Evolutionary conservation across 2,329 filamentous ascomycete species (phyloP).

Genomic region (Talaromyces sp.): DNA sequence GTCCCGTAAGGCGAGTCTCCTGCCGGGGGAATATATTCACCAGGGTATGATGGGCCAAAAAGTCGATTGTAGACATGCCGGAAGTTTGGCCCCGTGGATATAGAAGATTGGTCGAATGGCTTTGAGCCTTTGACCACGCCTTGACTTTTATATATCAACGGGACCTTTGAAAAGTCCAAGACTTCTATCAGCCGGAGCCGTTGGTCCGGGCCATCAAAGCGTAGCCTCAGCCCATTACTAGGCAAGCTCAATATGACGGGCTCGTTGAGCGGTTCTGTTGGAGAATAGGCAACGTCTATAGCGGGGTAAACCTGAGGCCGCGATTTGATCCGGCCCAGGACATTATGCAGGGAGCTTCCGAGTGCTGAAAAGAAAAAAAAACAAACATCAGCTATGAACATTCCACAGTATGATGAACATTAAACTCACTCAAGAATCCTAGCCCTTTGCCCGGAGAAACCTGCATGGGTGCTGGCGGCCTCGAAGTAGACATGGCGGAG

Average conservation of each 20-base stretch:
- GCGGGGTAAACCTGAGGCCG: slow-evolving; percentile 77
- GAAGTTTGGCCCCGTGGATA: slow-evolving; percentile 64
- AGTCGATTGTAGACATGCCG: slow-evolving; percentile 86
- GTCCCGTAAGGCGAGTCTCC: slow-evolving; percentile 56
- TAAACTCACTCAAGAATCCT: slow-evolving; percentile 51
- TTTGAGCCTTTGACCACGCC: slow-evolving; percentile 62
- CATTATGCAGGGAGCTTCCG: slow-evolving; percentile 84
- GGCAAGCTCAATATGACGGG: slow-evolving; percentile 73
- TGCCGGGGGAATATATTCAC: slow-evolving; percentile 73
- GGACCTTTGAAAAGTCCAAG: slow-evolving; percentile 78
- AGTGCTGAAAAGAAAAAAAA: slow-evolving; percentile 53
- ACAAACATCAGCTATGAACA: slow-evolving; percentile 6
- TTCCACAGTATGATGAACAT: slow-evolving; percentile 9
- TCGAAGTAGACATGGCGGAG: slow-evolving; percentile 29
- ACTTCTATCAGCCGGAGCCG: slow-evolving; percentile 86
- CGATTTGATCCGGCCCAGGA: slow-evolving; percentile 79
- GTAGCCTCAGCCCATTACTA: slow-evolving; percentile 78
- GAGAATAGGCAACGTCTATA: slow-evolving; percentile 76
- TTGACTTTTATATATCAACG: slow-evolving; percentile 73
- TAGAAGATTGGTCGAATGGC: slow-evolving; percentile 23
- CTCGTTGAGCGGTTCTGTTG: slow-evolving; percentile 64
- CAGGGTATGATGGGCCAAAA: slow-evolving; percentile 89
- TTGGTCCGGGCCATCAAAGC: slow-evolving; percentile 92
- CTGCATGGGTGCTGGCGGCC: slow-evolving; percentile 43
- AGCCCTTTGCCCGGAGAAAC: slow-evolving; percentile 62